These are phyloP conservation scores for Hypoxylon sp. DNA, from an alignment of 2,329 filamentous ascomycete species.

Conservation along the genomic window DNA sequence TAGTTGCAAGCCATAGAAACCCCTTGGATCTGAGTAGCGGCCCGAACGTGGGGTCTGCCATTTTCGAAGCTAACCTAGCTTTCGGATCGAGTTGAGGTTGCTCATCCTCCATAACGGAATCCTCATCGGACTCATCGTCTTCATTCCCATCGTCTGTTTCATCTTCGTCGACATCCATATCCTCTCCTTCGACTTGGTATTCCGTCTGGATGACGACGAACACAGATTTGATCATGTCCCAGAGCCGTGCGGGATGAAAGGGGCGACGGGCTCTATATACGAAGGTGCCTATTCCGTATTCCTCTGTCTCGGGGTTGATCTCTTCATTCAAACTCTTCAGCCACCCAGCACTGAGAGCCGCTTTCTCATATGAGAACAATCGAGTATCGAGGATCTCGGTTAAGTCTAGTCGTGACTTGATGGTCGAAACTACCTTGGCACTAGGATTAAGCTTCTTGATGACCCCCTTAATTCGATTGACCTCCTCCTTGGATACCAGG, in stretches of 20 bases:
- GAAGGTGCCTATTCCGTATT: slow-evolving; percentile 80
- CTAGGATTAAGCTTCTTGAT: slow-evolving; percentile 75
- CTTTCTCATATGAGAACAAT: slow-evolving; percentile 74
- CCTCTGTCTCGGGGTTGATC: slow-evolving; percentile 80
- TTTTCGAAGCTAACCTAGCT: slow-evolving; percentile 68
- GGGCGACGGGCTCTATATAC: slow-evolving; percentile 75
- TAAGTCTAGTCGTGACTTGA: slow-evolving; percentile 68
- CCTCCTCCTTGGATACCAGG: slow-evolving; percentile 61
- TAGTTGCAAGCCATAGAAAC: slow-evolving; percentile 71
- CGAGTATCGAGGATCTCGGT: slow-evolving; percentile 75
- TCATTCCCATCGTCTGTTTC: slow-evolving; percentile 57
- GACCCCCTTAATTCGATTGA: slow-evolving; percentile 66
- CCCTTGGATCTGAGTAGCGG: slow-evolving; percentile 76
- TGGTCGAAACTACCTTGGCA: slow-evolving; percentile 74
- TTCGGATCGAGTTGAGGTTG: slow-evolving; percentile 51
- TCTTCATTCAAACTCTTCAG: slow-evolving; percentile 78
- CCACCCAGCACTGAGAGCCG: slow-evolving; percentile 78
- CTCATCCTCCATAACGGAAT: slow-evolving; percentile 50
- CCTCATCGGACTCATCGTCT: slow-evolving; percentile 50
- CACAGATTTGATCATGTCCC: slow-evolving; percentile 63
- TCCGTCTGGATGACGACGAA: slow-evolving; percentile 66
- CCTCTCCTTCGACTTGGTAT: slow-evolving; percentile 54
- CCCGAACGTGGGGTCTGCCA: slow-evolving; percentile 65
- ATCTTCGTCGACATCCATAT: slow-evolving; percentile 49
- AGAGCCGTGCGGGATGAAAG: slow-evolving; percentile 65